A percentile compares a stretch with the other conserved stretches of the same genome.
phyloP scores from a whole-genome alignment of 2,329 filamentous ascomycete species.

The Aspergillus sp. region DNA sequence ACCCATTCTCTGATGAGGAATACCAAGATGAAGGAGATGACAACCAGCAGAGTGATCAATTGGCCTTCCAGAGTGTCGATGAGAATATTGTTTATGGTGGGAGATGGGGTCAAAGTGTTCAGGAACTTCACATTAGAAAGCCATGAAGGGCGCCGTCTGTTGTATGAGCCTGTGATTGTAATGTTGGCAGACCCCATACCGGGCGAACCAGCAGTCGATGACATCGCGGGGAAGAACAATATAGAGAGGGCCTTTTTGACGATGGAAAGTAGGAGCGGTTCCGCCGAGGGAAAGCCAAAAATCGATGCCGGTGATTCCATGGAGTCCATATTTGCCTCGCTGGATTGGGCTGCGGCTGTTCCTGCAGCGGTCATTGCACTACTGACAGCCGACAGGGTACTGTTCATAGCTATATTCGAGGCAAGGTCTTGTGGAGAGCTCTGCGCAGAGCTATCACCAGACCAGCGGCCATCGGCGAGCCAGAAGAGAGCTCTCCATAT shows the following conservation, averaged over 20 bases:
- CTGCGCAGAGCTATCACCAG: slow-evolving; percentile 28
- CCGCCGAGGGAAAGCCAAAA: slow-evolving; percentile 41
- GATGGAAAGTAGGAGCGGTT: slow-evolving; percentile 48
- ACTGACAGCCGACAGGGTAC: slow-evolving; percentile 21
- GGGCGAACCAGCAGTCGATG: slow-evolving; percentile 26
- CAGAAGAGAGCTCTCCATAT: slow-evolving; percentile 95
- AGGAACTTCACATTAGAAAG: slow-evolving; percentile 61
- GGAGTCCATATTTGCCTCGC: slow-evolving; percentile 26
- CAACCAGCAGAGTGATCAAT: slow-evolving; percentile 86
- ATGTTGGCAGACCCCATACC: slow-evolving; percentile 23
- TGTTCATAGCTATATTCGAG: slow-evolving; percentile 25
- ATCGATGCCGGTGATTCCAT: slow-evolving; percentile 38
- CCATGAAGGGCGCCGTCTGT: slow-evolving; percentile 45
- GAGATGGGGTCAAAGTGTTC: slow-evolving; percentile 61
- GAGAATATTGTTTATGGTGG: slow-evolving; percentile 72
- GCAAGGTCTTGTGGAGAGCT: slow-evolving; percentile 17
- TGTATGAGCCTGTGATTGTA: slow-evolving; percentile 23
- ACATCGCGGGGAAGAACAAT: slow-evolving; percentile 32
- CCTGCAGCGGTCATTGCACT: slow-evolving; percentile 21
- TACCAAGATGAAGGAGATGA: slow-evolving; percentile 92
- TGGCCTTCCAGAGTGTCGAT: slow-evolving; percentile 88
- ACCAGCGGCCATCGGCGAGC: slow-evolving; percentile 77
- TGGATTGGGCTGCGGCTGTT: slow-evolving; percentile 20
- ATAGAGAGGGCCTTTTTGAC: slow-evolving; percentile 44
- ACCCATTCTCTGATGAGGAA: slow-evolving; percentile 98